These are phyloP conservation scores for Hydrangea macrophylla DNA, from an alignment of 148 eudicot genomes.

Conservation along the genomic window DNA sequence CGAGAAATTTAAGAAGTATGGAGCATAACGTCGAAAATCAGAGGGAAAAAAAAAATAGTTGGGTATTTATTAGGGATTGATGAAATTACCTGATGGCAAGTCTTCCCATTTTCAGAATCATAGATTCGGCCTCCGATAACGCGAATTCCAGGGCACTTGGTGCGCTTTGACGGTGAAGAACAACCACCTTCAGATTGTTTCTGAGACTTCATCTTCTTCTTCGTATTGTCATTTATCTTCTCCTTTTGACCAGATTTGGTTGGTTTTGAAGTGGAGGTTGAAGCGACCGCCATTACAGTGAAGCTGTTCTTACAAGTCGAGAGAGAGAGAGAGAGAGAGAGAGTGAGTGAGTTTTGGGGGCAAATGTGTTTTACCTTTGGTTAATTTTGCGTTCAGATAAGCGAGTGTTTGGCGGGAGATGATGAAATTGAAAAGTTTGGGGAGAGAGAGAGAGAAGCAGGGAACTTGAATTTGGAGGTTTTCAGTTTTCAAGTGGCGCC, in stretches of 20 bases:
- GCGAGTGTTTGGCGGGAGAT: conserved; percentile 13
- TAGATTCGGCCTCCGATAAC: conserved; percentile 45
- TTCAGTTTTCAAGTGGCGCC: neutral
- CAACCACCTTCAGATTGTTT: conserved; percentile 3
- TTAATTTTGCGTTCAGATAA: too few species aligned
- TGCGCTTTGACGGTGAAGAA: too few species aligned
- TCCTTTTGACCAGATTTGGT: neutral
- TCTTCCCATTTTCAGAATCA: conserved; percentile 58
- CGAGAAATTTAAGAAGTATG: too few species aligned
- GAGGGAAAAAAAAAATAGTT: too few species aligned
- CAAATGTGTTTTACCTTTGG: neutral
- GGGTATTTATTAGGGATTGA: too few species aligned
- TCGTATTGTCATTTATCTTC: conserved; percentile 2
- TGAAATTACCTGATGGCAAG: conserved; percentile 78
- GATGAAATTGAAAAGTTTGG: neutral
- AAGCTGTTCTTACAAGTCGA: neutral
- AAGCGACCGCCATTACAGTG: conserved; percentile 15
- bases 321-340: too few species aligned
- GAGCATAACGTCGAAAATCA: neutral
- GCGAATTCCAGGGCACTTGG: too few species aligned
- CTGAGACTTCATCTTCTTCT: conserved; percentile 11
- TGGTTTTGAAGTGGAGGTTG: conserved; percentile 1
- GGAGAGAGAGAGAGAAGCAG: neutral
- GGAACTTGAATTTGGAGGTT: neutral
- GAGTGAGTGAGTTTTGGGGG: neutral